Percentiles rank a stretch among this genome's conserved stretches.
phyloP scores from a whole-genome alignment of 345 rosid genomes.

The Lepidium aucheri region DNA sequence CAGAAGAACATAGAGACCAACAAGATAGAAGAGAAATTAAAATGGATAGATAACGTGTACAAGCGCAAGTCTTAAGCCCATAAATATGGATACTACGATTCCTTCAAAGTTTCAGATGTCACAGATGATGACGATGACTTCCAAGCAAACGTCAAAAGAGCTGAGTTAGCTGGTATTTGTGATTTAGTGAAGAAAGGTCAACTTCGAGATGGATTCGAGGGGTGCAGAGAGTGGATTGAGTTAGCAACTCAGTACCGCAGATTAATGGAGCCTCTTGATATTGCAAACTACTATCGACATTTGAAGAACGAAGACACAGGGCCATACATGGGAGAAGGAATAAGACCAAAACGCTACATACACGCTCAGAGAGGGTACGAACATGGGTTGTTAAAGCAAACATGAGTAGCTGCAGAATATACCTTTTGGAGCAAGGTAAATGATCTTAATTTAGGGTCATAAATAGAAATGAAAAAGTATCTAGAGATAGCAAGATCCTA shows the following conservation, averaged over 20 bases:
- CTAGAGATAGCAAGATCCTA: background rate
- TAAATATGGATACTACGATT: constrained; percentile 48
- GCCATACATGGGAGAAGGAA: constrained; percentile 46
- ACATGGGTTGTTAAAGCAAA: constrained; percentile 21
- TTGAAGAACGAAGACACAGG: constrained; percentile 78
- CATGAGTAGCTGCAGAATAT: background rate
- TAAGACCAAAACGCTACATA: constrained; percentile 64
- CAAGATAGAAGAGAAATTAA: background rate
- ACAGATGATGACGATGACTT: no score
- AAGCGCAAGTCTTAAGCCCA: constrained; percentile 24
- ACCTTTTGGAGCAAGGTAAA: background rate
- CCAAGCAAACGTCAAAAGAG: constrained; percentile 58
- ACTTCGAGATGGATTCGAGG: constrained; percentile 62
- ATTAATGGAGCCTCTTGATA: constrained; percentile 66
- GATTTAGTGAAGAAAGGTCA: constrained; percentile 55
- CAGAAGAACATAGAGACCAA: constrained; percentile 20
- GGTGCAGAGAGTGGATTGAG: constrained; percentile 25
- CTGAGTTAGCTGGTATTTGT: constrained; percentile 58
- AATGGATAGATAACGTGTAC: constrained; percentile 28
- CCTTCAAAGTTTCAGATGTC: constrained; percentile 53
- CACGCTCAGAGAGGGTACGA: constrained; percentile 60
- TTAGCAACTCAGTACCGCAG: constrained; percentile 47
- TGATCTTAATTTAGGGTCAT: background rate
- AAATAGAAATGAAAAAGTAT: background rate
- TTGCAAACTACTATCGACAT: constrained; percentile 74